These are phyloP conservation scores for Lycium ferocissimum DNA, from an alignment of 257 asterid genomes.

Conservation along the genomic window DNA sequence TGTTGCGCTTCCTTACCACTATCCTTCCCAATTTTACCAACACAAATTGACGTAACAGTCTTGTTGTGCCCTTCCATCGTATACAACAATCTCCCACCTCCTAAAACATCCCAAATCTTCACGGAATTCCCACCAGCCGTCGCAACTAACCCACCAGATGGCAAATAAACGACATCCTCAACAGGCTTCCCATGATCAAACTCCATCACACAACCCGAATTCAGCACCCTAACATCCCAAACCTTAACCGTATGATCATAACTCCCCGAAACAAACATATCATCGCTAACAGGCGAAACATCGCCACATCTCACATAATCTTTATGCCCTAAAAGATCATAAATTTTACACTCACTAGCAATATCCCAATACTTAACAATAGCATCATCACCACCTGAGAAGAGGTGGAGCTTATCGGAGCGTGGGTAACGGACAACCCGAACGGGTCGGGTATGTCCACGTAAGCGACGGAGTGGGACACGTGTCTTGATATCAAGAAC, in stretches of 20 bases:
- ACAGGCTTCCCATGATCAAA: conserved; percentile 88
- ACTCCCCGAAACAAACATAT: conserved; percentile 82
- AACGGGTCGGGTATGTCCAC: conserved; percentile 75
- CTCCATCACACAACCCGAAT: conserved; percentile 64
- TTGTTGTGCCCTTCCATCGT: conserved; percentile 94
- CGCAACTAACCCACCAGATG: conserved; percentile 87
- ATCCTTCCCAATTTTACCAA: conserved; percentile 65
- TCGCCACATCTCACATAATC: conserved; percentile 94
- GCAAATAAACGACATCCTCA: conserved; percentile 86
- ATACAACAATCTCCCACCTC: conserved; percentile 86
- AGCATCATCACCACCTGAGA: conserved; percentile 92
- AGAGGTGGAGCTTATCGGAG: conserved; percentile 75
- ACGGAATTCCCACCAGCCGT: conserved; percentile 85
- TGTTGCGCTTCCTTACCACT: conserved; percentile 62
- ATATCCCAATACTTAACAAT: conserved; percentile 94
- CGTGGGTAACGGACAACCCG: conserved; percentile 73
- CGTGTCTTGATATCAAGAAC: conserved; percentile 77
- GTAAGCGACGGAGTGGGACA: conserved; percentile 63
- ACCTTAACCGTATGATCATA: conserved; percentile 79
- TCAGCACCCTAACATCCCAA: conserved; percentile 84
- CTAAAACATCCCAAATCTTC: conserved; percentile 92
- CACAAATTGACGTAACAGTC: conserved; percentile 81
- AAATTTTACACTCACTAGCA: conserved; percentile 56
- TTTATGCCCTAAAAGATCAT: conserved; percentile 75
- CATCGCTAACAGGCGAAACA: conserved; percentile 77